Base-by-base conservation (phyloP, 257 asterid species). In the Thymus mandschuricus region DNA sequence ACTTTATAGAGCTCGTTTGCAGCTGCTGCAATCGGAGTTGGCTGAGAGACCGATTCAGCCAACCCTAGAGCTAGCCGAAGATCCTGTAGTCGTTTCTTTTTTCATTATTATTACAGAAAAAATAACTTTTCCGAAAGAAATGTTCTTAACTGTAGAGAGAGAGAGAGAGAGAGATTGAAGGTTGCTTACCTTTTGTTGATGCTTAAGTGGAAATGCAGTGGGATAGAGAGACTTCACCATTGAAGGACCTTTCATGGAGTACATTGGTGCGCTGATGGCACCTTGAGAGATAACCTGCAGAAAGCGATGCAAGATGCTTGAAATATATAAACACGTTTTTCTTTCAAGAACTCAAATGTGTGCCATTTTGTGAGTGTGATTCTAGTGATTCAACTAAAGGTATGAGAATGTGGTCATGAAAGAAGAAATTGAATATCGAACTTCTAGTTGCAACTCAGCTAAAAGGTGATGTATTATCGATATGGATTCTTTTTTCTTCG, bases 231-330 rank as follows among this genome's bases (percentile, higher is more conserved):
- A 88, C 75, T 92, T 82, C 56, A 90, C 88, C 98, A 92, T 90
- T 0, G 97, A 90, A 45, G 98, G 98, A 35, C 98, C 98, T 92
- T 92, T 92, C 85, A 85, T 75, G 8, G 92, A 78, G 84, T 77
- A 92, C 98, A 92, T 92, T 60, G 98, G 98, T 43, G 97, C 87
- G 81, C 83, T 88, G 65, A 92, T 92, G 59, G 98, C 98, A 44
- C 98, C 98, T 75, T 88, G 96, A 1, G 98, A 90, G 74, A 92
- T 89, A 40, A 90, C 98, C 98, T 92, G 89, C 72, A 74, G 38
- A 40, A 12, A 12, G 31, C 60, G 52, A 3, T 57, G 45, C 60
- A 30, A 2, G 56, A 69, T 8, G 60, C 35, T 35, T 63, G 13
- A 60, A 55, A 41, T 5, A 11, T 0, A 59, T 1, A 6, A 7